phyloP scores from a whole-genome alignment of 2,329 filamentous ascomycete genomes.

The Apiospora rasikravindrae region DNA sequence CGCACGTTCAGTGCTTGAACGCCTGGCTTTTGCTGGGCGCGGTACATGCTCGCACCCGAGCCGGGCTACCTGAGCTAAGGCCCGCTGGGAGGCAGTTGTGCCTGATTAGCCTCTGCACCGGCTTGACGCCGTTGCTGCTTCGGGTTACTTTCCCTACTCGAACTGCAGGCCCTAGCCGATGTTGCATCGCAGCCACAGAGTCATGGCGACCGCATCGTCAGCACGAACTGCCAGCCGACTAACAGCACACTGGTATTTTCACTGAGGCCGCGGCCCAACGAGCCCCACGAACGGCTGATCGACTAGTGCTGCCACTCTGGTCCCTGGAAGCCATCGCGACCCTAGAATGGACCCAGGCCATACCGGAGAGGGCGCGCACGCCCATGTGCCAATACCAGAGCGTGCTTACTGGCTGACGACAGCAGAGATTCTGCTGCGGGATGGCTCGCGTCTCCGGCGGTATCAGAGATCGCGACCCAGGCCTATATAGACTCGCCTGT shows the following conservation, averaged over 20 bases:
- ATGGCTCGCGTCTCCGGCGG: not conserved
- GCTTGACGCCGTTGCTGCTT: not conserved
- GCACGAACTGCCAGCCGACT: not conserved
- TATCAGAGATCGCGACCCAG: not conserved
- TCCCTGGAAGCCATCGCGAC: not conserved
- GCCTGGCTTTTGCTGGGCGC: no score
- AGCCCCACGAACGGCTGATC: not conserved
- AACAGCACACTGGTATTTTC: not conserved
- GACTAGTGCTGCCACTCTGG: not conserved
- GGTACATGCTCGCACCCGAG: not conserved
- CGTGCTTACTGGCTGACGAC: not conserved
- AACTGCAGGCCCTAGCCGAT: not conserved
- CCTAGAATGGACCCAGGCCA: not conserved
- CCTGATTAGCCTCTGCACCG: constrained; percentile 3
- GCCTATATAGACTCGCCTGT: constrained; percentile 13
- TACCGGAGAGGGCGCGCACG: not conserved
- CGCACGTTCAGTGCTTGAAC: not conserved
- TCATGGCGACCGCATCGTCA: not conserved
- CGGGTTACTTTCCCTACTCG: not conserved
- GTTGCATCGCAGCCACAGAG: not conserved
- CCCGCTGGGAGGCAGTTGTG: not conserved
- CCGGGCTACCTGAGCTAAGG: constrained; percentile 11
- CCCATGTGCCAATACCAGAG: not conserved
- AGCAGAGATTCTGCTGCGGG: not conserved
- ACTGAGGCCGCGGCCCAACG: not conserved